These are phyloP conservation scores for Elongisporangium anandrum DNA, from an alignment of 352 stramenopile genomes.

Conservation along the genomic window DNA sequence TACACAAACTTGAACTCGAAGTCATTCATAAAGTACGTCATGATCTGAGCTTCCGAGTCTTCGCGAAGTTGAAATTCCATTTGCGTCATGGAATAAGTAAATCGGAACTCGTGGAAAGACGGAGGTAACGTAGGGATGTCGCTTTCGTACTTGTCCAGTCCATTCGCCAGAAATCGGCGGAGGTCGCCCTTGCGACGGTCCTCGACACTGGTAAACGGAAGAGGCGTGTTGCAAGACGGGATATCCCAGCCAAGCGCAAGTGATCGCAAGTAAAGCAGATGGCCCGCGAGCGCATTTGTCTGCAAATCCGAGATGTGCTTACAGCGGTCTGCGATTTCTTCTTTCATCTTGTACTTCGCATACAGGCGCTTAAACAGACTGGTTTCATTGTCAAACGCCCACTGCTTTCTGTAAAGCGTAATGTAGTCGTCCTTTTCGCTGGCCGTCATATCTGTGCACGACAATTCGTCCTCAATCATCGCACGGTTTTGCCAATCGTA, in stretches of 20 bases:
- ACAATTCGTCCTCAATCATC: constrained; percentile 51
- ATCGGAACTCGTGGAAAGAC: constrained; percentile 54
- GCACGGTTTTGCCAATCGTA: constrained; percentile 66
- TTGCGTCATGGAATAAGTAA: constrained; percentile 49
- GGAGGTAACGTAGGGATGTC: constrained; percentile 29
- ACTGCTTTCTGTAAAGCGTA: constrained; percentile 48
- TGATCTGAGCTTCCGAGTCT: constrained; percentile 36
- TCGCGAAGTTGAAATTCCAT: constrained; percentile 49
- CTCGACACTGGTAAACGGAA: constrained; percentile 41
- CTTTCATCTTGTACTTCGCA: constrained; percentile 35
- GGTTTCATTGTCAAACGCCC: constrained; percentile 47
- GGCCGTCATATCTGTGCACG: constrained; percentile 47
- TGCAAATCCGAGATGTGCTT: constrained; percentile 50
- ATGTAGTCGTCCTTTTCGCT: constrained; percentile 56
- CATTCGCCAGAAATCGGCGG: constrained; percentile 55
- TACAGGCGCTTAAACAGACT: constrained; percentile 34
- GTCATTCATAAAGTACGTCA: constrained; percentile 54
- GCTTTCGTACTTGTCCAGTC: constrained; percentile 59
- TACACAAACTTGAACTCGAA: constrained; percentile 43
- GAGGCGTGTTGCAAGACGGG: constrained; percentile 41
- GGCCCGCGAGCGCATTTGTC: constrained; percentile 45
- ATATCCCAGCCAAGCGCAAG: constrained; percentile 60
- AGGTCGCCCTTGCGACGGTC: constrained; percentile 47
- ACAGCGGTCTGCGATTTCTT: constrained; percentile 29
- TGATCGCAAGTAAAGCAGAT: constrained; percentile 56